A percentile compares a stretch with the other conserved stretches of the same genome.
These are phyloP conservation scores for Wallacemonas collosoma DNA, from an alignment of 208 protist species.

Conservation along the genomic window DNA sequence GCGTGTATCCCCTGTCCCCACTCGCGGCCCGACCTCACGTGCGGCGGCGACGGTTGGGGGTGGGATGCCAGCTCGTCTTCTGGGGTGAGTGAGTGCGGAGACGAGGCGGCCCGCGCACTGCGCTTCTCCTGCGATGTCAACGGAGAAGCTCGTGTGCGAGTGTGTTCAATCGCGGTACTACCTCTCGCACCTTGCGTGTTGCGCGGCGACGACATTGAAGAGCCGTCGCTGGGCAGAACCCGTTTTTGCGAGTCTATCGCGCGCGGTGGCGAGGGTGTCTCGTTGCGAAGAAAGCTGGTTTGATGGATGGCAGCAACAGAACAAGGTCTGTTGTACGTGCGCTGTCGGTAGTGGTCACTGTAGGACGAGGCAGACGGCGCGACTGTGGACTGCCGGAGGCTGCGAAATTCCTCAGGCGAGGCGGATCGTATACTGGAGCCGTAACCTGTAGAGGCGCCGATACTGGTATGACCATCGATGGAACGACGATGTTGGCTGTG, in stretches of 20 bases:
- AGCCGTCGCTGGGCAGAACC: too few species aligned
- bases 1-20: not conserved
- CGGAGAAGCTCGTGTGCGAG: too few species aligned
- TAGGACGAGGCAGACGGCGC: constrained; percentile 4
- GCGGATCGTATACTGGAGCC: constrained; percentile 4
- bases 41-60: not conserved
- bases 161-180: too few species aligned
- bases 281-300: too few species aligned
- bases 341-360: constrained; percentile 12
- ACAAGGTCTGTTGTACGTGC: not conserved
- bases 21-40: not conserved
- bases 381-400: not conserved
- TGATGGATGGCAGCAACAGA: not conserved
- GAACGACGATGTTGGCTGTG: constrained; percentile 3
- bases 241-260: too few species aligned
- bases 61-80: not conserved
- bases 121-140: not conserved
- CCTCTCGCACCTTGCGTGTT: too few species aligned
- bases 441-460: not conserved
- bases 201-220: too few species aligned
- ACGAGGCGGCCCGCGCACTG: not conserved
- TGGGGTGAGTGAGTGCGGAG: not conserved
- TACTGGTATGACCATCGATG: not conserved
- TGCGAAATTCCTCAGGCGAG: constrained; percentile 12
- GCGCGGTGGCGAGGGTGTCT: too few species aligned